Percentiles rank a stretch among this genome's conserved stretches.
These are phyloP conservation scores for Clarireedia monteithiana DNA, from an alignment of 2,329 filamentous ascomycete genomes.

Conservation along the genomic window DNA sequence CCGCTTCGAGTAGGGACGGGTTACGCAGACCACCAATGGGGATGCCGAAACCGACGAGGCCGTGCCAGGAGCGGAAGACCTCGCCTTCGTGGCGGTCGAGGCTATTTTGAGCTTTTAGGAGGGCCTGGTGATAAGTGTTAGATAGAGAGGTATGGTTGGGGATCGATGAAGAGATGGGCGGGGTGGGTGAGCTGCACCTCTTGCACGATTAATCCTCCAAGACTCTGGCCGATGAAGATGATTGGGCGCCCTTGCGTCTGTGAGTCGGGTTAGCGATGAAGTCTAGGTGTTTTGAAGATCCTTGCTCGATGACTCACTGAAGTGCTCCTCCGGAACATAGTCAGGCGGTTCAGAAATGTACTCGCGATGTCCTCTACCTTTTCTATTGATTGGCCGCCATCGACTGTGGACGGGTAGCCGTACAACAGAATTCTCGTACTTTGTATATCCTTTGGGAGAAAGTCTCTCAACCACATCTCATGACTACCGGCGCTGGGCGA, in stretches of 20 bases:
- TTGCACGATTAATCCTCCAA: constrained; percentile 3
- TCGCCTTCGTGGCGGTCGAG: neutral
- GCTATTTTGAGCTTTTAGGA: neutral
- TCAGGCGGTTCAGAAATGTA: constrained; percentile 1
- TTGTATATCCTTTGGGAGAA: constrained; percentile 4
- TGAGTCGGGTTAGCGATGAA: neutral
- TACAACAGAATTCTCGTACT: neutral
- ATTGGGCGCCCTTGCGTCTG: constrained; percentile 3
- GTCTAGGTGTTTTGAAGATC: too few relatives aligned
- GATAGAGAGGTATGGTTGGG: neutral
- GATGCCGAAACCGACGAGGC: constrained; percentile 6
- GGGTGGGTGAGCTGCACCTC: neutral
- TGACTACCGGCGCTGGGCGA: neutral
- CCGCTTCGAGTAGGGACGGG: neutral
- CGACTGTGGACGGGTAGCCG: neutral
- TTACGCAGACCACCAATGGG: constrained; percentile 2
- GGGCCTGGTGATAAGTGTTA: neutral
- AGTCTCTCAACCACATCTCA: constrained; percentile 8
- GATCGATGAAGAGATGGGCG: too few relatives aligned
- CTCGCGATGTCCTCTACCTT: neutral
- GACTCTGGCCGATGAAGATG: constrained; percentile 8
- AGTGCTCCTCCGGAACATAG: neutral
- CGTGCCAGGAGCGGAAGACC: neutral
- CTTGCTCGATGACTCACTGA: neutral
- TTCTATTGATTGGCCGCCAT: constrained; percentile 1